Evolutionary conservation across 2,329 filamentous ascomycete genomes (phyloP), one percentile per base, ranked within the genome.

Genomic region (Paramyrothecium roridum): DNA sequence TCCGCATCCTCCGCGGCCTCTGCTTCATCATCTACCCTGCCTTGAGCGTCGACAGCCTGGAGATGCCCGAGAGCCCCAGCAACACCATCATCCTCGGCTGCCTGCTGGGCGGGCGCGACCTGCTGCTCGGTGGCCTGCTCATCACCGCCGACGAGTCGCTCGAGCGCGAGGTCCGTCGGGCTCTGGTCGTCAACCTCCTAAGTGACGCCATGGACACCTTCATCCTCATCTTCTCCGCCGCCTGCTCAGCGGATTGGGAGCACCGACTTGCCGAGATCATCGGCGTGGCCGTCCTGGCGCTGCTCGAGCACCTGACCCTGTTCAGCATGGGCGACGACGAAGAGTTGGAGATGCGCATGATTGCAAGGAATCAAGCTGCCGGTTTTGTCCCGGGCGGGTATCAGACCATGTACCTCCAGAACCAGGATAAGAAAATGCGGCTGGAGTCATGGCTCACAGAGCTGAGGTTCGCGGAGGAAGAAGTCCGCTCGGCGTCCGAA

Each of bases 131-230:
- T 1, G 68, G 65, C 0, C 55, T 70, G 20, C 53, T 71, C 17
- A 63, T 64, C 48, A 63, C 62, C 30, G 63, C 67, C 49, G 66
- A 68, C 33, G 54, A 50, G 3, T 3, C 50, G 45, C 53, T 40
- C 22, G 59, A 55, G 20, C 63, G 64, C 50, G 69, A 71, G 50
- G 58, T 67, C 6, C 63, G 63, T 34, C 64, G 69, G 52, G 68
- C 69, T 3, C 59, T 71, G 30, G 63, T 65, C 12, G 60, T 62
- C 22, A 68, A 63, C 45, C 59, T 71, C 6, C 63, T 70, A 21
- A 68, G 66, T 58, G 69, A 71, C 61, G 67, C 67, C 55, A 62
- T 69, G 47, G 68, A 71, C 59, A 66, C 69, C 7, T 70, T 68
- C 26, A 63, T 70, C 43, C 61, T 71, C 52, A 69, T 71, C 50